phyloP scores from a whole-genome alignment of 345 rosid species.

The Moricandia arvensis region DNA sequence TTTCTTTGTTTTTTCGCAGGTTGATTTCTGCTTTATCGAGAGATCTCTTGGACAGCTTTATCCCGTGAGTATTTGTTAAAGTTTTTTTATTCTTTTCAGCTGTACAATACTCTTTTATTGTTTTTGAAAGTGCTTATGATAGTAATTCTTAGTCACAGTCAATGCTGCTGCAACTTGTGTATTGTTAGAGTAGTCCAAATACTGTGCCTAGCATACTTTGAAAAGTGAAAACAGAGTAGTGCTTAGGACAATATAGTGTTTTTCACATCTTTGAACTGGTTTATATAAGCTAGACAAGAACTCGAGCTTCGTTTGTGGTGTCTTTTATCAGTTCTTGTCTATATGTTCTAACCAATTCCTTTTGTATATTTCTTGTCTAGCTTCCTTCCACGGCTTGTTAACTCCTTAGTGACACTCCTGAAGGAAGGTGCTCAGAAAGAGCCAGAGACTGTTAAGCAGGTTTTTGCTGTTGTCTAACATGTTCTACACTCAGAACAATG shows the following conservation, averaged over 20 bases:
- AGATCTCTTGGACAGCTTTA: conserved; percentile 65
- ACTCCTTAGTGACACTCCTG: conserved; percentile 56
- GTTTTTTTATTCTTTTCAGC: not conserved
- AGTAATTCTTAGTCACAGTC: not conserved
- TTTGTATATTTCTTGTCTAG: conserved; percentile 39
- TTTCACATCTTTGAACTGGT: no score
- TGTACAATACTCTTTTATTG: no score
- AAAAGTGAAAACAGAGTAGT: not conserved
- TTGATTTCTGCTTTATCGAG: conserved; percentile 70
- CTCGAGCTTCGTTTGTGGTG: not conserved
- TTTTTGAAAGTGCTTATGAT: not conserved
- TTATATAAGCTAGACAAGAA: no score
- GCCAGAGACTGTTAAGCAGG: conserved; percentile 87
- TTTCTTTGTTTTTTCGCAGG: conserved; percentile 39
- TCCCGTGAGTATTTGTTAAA: conserved; percentile 50
- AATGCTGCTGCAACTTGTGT: not conserved
- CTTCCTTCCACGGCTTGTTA: conserved; percentile 58
- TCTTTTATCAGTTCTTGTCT: not conserved
- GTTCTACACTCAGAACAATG: not conserved
- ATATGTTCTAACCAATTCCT: conserved; percentile 3
- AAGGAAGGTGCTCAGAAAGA: conserved; percentile 70
- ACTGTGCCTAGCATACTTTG: not conserved
- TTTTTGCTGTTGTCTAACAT: conserved; percentile 17
- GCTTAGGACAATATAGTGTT: no score
- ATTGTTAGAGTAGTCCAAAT: not conserved